Base-by-base conservation (phyloP, 148 eudicot species). In the Polygonum aviculare region DNA sequence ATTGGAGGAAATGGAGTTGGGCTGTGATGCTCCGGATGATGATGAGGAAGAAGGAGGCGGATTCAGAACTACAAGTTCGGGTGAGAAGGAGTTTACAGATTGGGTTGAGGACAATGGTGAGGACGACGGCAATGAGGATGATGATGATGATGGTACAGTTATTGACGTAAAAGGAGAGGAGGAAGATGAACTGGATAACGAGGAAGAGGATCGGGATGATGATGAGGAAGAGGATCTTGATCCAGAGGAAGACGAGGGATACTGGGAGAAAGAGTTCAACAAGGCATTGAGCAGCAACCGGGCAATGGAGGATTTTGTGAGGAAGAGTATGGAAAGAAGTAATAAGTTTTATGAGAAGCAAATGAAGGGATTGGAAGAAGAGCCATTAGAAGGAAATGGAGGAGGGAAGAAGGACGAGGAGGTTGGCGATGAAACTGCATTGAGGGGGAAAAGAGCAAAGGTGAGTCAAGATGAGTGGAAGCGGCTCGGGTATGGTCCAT, bases 1-100 rank as follows among this genome's bases (percentile, higher is more conserved):
- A 82, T 82, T 94, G 91, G 98, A 94, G 84, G 98, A 92, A 78
- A 86, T 86, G 87, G 98, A 94, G 86, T 75, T 94, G 85, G 98
- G 98, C 65, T 94, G 98, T 86, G 98, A 94, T 79, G 97, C 97
- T 15, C 93, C 97, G 0, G 98, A 93, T 77, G 91, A 87, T 12
- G 90, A 89, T 44, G 92, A n/a, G n/a, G n/a, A 84, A 36, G 86
- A 75, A 63, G 79, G 51, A 78, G 31, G 22, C 70, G 51, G 75
- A 21, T 40, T 77, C 19, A 55, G n/a, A 49, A 31, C 22, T 14
- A 77, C 79, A 69, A 14, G 57, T 9, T 38, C 35, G 1, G 87
- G 80, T 33, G 88, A 81, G 54, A 73, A 60, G 62, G 91, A 85
- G 76, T 84, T 88, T 35, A 69, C 80, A 21, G 98, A 94, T 63